Evolutionary conservation across 345 rosid species (phyloP).

Genomic region (Theobroma cacao): DNA sequence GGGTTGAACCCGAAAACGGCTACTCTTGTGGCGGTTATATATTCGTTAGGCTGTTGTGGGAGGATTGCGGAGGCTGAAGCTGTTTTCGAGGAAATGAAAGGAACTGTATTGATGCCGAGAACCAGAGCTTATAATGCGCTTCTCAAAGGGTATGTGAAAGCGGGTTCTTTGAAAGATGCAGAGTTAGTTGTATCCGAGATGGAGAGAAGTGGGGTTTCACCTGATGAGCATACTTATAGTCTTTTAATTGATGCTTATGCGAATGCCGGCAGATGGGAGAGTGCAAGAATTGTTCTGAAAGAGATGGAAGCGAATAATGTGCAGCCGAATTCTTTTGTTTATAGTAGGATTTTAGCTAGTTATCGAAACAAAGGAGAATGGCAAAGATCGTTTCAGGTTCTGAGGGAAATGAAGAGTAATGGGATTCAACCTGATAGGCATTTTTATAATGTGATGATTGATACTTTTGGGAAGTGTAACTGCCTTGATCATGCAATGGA

Average conservation of each 20-base stretch:
- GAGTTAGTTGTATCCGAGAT: constrained; percentile 82
- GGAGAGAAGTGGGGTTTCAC: constrained; percentile 81
- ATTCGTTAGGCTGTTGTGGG: constrained; percentile 59
- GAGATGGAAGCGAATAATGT: constrained; percentile 83
- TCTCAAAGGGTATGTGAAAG: constrained; percentile 79
- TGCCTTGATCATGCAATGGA: constrained; percentile 91
- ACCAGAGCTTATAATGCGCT: constrained; percentile 84
- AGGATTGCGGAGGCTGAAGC: constrained; percentile 87
- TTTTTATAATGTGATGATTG: constrained; percentile 92
- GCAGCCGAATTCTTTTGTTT: constrained; percentile 74
- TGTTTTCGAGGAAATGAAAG: constrained; percentile 87
- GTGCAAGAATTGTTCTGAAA: constrained; percentile 85
- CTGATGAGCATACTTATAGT: constrained; percentile 86
- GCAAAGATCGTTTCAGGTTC: constrained; percentile 90
- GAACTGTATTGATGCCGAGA: constrained; percentile 66
- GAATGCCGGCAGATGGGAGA: constrained; percentile 94
- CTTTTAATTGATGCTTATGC: constrained; percentile 83
- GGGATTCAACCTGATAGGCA: constrained; percentile 85
- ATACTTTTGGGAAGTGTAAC: constrained; percentile 87
- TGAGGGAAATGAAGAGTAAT: constrained; percentile 79
- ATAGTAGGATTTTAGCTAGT: constrained; percentile 74
- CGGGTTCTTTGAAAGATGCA: constrained; percentile 69
- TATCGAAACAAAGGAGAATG: constrained; percentile 91
- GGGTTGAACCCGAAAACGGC: constrained; percentile 67
- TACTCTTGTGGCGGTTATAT: constrained; percentile 60